A percentile compares a stretch with the other conserved stretches of the same genome.
Conservation (phyloP, 257 asterid genomes). For the Solanum tarijense region DNA sequence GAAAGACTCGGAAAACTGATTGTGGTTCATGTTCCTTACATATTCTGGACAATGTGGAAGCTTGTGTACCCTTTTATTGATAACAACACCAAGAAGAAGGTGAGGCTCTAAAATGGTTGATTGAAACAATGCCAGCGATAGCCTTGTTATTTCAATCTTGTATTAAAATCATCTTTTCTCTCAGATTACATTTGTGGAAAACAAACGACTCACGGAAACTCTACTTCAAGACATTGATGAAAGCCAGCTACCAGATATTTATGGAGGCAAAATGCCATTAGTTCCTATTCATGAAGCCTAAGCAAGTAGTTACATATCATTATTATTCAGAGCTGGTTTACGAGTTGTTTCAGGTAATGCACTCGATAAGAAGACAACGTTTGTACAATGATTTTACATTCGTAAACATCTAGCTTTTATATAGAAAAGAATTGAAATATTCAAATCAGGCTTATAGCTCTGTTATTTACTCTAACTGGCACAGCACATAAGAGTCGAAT, state of each 20-base stretch:
- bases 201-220: constrained; percentile 37
- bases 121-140: not conserved
- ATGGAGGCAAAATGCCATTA: constrained; percentile 67
- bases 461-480: not conserved
- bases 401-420: not conserved
- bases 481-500: not conserved
- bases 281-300: constrained; percentile 55
- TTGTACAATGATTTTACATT: not conserved
- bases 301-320: not conserved
- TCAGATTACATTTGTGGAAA: constrained; percentile 57
- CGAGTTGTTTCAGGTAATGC: not conserved
- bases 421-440: not conserved
- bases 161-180: not conserved
- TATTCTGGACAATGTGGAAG: constrained; percentile 67
- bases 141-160: not conserved
- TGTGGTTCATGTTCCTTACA: constrained; percentile 44
- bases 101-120: not conserved
- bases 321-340: not conserved
- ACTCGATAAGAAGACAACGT: not conserved
- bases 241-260: constrained; percentile 63
- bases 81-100: constrained; percentile 67
- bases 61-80: constrained; percentile 62
- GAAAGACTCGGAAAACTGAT: constrained; percentile 65
- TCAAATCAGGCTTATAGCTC: not conserved
- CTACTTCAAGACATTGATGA: constrained; percentile 59